Evolutionary conservation across 2,329 filamentous ascomycete species (phyloP).

Genomic region (Epichloe typhina): DNA sequence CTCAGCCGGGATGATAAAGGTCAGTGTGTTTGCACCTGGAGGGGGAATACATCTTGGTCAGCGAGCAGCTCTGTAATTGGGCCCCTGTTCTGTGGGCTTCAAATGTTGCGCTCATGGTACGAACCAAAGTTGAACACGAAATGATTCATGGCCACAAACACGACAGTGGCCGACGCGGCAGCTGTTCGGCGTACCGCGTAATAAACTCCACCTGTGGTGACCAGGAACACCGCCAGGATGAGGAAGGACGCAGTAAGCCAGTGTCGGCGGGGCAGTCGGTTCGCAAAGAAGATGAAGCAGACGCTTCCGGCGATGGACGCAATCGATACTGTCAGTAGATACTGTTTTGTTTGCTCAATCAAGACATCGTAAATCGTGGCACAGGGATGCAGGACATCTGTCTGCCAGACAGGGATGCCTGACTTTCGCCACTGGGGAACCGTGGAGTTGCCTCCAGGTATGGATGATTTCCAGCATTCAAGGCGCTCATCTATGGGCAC

Average conservation of each 20-base stretch:
- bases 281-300: slow-evolving; percentile 34
- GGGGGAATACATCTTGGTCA: not conserved
- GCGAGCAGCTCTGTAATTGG: not conserved
- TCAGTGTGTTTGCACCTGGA: slow-evolving; percentile 45
- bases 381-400: slow-evolving; percentile 33
- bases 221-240: slow-evolving; percentile 31
- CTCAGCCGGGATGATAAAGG: slow-evolving; percentile 51
- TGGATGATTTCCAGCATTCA: slow-evolving; percentile 33
- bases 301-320: slow-evolving; percentile 36
- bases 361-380: slow-evolving; percentile 39
- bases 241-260: slow-evolving; percentile 39
- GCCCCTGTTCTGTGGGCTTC: not conserved
- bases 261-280: slow-evolving; percentile 32
- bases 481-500: slow-evolving; percentile 24
- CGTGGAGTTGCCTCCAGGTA: slow-evolving; percentile 29
- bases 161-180: slow-evolving; percentile 32
- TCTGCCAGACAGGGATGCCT: slow-evolving; percentile 36
- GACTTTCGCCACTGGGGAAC: slow-evolving; percentile 26
- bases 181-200: slow-evolving; percentile 30
- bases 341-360: slow-evolving; percentile 38
- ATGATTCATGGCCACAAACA: slow-evolving; percentile 38
- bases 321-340: slow-evolving; percentile 36
- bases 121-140: slow-evolving; percentile 42
- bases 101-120: slow-evolving; percentile 4
- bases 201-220: slow-evolving; percentile 36